Evolutionary conservation across 192 early-diverging fungal species (phyloP).

Genomic region (Gigaspora rosea): DNA sequence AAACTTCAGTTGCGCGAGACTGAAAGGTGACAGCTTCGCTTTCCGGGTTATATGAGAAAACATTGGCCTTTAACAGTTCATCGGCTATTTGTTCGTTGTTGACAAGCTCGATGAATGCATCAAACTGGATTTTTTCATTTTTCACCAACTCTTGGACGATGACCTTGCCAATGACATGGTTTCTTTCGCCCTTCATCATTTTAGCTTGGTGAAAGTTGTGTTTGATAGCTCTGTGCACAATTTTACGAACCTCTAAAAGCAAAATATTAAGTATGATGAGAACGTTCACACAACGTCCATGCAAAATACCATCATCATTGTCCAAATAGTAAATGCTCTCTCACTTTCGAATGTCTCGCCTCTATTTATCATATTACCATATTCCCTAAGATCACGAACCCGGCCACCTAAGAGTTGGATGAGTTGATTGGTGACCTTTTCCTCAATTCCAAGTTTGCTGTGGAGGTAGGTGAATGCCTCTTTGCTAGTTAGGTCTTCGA

Average conservation of each 20-base stretch:
- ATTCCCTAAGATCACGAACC: constrained; percentile 23
- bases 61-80: too few species aligned
- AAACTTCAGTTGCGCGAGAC: background rate
- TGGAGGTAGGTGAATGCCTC: constrained; percentile 23
- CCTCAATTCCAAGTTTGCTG: constrained; percentile 18
- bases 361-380: constrained; percentile 13
- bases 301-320: constrained; percentile 14
- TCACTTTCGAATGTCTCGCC: constrained; percentile 22
- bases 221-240: background rate
- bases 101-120: background rate
- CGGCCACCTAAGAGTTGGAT: constrained; percentile 22
- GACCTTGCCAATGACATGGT: constrained; percentile 18
- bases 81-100: background rate
- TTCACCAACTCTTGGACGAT: constrained; percentile 20
- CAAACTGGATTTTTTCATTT: background rate
- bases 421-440: constrained; percentile 21
- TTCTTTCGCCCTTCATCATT: constrained; percentile 4
- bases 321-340: constrained; percentile 27
- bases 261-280: constrained; percentile 30
- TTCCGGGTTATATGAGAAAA: too few species aligned
- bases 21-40: background rate
- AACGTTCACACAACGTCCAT: constrained; percentile 17
- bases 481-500: constrained; percentile 24
- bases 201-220: constrained; percentile 18
- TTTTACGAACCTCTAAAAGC: constrained; percentile 29